Conservation (phyloP, 441 rosid species). For the Sinapis alba region DNA sequence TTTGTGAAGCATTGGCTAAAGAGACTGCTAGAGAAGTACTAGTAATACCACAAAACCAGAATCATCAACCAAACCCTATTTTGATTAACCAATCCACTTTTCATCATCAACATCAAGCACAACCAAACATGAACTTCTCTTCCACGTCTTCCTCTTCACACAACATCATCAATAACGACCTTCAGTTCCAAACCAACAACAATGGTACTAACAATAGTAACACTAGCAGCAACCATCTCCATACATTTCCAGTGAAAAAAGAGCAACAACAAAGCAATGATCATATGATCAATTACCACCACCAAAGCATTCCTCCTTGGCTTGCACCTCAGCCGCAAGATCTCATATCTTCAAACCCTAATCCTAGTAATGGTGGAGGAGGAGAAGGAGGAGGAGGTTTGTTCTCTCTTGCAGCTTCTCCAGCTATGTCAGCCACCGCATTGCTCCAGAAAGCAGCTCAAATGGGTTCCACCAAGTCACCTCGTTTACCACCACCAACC, state of each 20-base stretch:
- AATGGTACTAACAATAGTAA: constrained; percentile 15
- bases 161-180: constrained; percentile 40
- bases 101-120: constrained; percentile 26
- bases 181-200: constrained; percentile 31
- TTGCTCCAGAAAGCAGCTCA: constrained; percentile 90
- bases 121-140: constrained; percentile 29
- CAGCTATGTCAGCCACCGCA: constrained; percentile 93
- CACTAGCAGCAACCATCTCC: constrained; percentile 34
- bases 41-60: constrained; percentile 42
- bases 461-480: constrained; percentile 72
- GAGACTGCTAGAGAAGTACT: constrained; percentile 59
- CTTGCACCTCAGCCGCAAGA: constrained; percentile 49
- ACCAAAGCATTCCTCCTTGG: constrained; percentile 43
- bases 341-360: constrained; percentile 46
- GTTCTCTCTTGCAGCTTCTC: constrained; percentile 35
- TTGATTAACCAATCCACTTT: constrained; percentile 29
- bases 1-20: constrained; percentile 45
- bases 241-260: constrained; percentile 35
- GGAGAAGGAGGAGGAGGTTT: constrained; percentile 44
- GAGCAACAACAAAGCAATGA: constrained; percentile 35
- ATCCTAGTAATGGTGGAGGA: constrained; percentile 49
- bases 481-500: constrained; percentile 25
- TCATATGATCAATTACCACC: constrained; percentile 21
- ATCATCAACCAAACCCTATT: constrained; percentile 21
- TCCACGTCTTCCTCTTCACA: constrained; percentile 35